Percentiles rank a stretch among this genome's conserved stretches.
Conservation (phyloP, 805 yeast species). For the Starmera amethionina region DNA sequence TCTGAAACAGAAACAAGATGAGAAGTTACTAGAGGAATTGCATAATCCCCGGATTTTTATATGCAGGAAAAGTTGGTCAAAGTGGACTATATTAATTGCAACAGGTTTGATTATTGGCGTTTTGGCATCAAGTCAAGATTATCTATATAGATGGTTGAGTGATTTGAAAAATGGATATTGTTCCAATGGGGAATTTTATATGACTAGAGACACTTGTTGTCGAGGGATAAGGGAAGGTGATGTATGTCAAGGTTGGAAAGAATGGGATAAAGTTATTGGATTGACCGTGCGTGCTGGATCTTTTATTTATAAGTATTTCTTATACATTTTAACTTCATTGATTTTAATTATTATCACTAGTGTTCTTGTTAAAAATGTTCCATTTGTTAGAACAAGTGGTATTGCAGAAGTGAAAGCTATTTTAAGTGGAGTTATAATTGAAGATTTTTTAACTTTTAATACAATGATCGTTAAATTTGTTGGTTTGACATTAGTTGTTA, state of each 20-base stretch:
- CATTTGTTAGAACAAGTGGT: constrained; percentile 45
- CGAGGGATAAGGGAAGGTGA: constrained; percentile 15
- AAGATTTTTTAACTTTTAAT: constrained; percentile 38
- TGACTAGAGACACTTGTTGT: constrained; percentile 23
- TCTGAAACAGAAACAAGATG: constrained; percentile 6
- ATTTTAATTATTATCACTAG: constrained; percentile 31
- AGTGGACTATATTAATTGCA: constrained; percentile 39
- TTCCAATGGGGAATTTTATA: constrained; percentile 17
- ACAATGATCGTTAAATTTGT: constrained; percentile 46
- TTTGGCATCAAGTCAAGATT: constrained; percentile 38
- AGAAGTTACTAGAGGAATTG: not conserved
- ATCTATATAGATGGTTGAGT: constrained; percentile 37
- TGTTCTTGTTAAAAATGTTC: constrained; percentile 17
- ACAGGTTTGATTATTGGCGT: constrained; percentile 40
- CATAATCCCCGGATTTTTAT: not conserved
- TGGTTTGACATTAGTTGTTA: constrained; percentile 55
- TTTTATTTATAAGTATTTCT: constrained; percentile 22
- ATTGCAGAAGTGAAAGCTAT: constrained; percentile 66
- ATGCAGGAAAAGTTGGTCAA: constrained; percentile 9
- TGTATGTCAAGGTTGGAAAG: constrained; percentile 23
- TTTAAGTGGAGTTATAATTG: constrained; percentile 52
- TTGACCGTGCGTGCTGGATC: constrained; percentile 17
- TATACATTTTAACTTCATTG: constrained; percentile 29
- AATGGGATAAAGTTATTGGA: constrained; percentile 22
- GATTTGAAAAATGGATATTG: constrained; percentile 48